Evolutionary conservation across 345 rosid genomes (phyloP).

Genomic region (Aethionema arabicum): DNA sequence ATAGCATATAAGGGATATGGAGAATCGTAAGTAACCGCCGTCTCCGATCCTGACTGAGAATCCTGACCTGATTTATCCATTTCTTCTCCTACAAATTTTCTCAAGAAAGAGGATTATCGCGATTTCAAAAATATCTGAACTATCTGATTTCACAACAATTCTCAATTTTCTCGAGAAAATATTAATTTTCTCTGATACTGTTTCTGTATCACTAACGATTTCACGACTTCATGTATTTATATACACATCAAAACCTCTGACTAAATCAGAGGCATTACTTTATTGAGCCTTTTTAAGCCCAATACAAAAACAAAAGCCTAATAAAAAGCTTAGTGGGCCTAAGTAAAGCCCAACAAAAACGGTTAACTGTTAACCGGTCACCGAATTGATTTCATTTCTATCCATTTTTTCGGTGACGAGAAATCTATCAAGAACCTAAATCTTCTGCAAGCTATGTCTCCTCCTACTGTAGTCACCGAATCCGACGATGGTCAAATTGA

Average conservation of each 20-base stretch:
- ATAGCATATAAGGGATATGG: slow-evolving; percentile 81
- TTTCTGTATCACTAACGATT: no score
- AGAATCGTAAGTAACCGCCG: slow-evolving; percentile 77
- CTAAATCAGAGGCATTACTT: no score
- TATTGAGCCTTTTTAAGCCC: background rate
- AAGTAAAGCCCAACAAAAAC: background rate
- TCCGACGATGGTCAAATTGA: slow-evolving; percentile 38
- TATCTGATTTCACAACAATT: no score
- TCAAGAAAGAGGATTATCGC: no score
- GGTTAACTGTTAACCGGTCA: background rate
- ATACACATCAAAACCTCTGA: no score
- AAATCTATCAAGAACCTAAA: slow-evolving; percentile 4
- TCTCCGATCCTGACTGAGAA: slow-evolving; percentile 69
- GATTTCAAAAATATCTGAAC: no score
- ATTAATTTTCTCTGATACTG: no score
- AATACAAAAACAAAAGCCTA: background rate
- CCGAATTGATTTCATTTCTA: slow-evolving; percentile 9
- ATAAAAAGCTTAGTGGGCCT: no score
- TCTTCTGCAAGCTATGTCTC: slow-evolving; percentile 44
- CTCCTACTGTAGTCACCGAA: slow-evolving; percentile 55
- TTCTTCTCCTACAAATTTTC: background rate
- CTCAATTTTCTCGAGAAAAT: no score
- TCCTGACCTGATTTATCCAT: slow-evolving; percentile 89
- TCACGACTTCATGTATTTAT: no score
- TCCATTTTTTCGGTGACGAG: slow-evolving; percentile 19